Evolutionary conservation across 2,329 filamentous ascomycete genomes (phyloP).

Genomic region (Monosporascus sp.): DNA sequence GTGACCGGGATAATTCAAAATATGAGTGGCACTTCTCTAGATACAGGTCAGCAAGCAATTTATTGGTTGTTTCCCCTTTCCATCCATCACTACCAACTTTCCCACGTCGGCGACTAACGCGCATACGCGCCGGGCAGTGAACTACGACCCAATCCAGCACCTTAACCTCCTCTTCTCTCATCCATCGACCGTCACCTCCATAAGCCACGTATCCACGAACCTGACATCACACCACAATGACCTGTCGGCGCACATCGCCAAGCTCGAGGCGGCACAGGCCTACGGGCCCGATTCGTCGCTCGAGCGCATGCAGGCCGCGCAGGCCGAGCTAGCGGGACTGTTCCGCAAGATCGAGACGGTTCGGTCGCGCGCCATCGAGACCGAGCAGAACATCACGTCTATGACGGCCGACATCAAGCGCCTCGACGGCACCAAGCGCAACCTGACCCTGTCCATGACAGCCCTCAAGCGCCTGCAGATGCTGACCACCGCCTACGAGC

Average conservation of each 20-base stretch:
- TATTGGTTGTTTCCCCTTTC: not conserved
- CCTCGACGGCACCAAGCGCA: slow-evolving; percentile 92
- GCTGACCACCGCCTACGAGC: slow-evolving; percentile 98
- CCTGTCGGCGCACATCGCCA: slow-evolving; percentile 70
- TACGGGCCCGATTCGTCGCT: slow-evolving; percentile 83
- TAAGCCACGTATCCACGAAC: slow-evolving; percentile 66
- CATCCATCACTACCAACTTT: not conserved
- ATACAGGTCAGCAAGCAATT: slow-evolving; percentile 34
- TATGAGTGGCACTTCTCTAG: slow-evolving; percentile 40
- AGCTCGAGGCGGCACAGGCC: slow-evolving; percentile 71
- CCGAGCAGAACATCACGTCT: slow-evolving; percentile 90
- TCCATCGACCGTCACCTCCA: slow-evolving; percentile 74
- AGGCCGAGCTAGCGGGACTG: slow-evolving; percentile 80
- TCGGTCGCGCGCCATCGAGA: slow-evolving; percentile 80
- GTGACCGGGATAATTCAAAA: slow-evolving; percentile 2
- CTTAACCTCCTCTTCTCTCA: slow-evolving; percentile 92
- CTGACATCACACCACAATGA: slow-evolving; percentile 75
- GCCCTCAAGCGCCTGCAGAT: slow-evolving; percentile 95
- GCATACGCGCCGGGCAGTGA: slow-evolving; percentile 34
- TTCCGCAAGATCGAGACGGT: slow-evolving; percentile 96
- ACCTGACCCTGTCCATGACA: slow-evolving; percentile 95
- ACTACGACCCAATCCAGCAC: slow-evolving; percentile 91
- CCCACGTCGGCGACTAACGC: slow-evolving; percentile 1
- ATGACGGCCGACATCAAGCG: slow-evolving; percentile 99
- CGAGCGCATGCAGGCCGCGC: slow-evolving; percentile 84